A percentile compares a stretch with the other conserved stretches of the same genome.
Conservation (phyloP, 2,329 filamentous ascomycete species). For the Xylaria sp. region DNA sequence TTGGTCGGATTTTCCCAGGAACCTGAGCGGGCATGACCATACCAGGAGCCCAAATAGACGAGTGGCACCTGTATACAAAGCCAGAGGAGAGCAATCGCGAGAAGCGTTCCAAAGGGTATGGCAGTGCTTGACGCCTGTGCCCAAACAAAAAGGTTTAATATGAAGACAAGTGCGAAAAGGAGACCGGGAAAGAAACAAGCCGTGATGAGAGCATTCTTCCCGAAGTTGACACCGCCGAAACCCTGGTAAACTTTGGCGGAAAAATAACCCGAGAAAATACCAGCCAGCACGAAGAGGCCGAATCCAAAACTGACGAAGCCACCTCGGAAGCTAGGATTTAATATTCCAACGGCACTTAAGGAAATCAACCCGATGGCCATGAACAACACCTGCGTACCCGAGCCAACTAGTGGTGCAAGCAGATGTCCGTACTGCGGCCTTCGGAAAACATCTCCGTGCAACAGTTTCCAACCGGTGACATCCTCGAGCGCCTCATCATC, state of each 20-base stretch:
- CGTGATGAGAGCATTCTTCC: slow-evolving; percentile 80
- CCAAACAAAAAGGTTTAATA: slow-evolving; percentile 91
- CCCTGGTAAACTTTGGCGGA: slow-evolving; percentile 85
- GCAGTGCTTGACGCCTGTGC: slow-evolving; percentile 88
- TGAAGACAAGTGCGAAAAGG: slow-evolving; percentile 78
- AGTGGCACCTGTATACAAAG: slow-evolving; percentile 87
- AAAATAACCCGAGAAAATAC: slow-evolving; percentile 87
- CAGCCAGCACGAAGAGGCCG: slow-evolving; percentile 85
- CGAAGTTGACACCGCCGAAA: slow-evolving; percentile 79
- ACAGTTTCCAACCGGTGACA: slow-evolving; percentile 85
- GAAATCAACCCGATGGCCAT: slow-evolving; percentile 79
- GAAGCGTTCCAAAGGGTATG: slow-evolving; percentile 82
- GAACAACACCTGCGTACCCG: slow-evolving; percentile 86
- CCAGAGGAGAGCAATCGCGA: slow-evolving; percentile 81
- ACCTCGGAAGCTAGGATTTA: slow-evolving; percentile 90
- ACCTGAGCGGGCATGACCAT: slow-evolving; percentile 74
- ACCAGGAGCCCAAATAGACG: slow-evolving; percentile 83
- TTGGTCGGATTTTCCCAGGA: slow-evolving; percentile 86
- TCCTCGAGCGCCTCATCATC: slow-evolving; percentile 83
- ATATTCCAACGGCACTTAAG: slow-evolving; percentile 78
- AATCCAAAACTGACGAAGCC: slow-evolving; percentile 88
- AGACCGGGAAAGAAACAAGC: slow-evolving; percentile 83
- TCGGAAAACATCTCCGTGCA: slow-evolving; percentile 90
- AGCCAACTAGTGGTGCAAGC: slow-evolving; percentile 83
- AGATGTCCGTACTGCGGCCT: slow-evolving; percentile 76